These are phyloP conservation scores for Polytrichum formosum DNA, from an alignment of 225 moss, liverwort and hornwort species.

Conservation along the genomic window DNA sequence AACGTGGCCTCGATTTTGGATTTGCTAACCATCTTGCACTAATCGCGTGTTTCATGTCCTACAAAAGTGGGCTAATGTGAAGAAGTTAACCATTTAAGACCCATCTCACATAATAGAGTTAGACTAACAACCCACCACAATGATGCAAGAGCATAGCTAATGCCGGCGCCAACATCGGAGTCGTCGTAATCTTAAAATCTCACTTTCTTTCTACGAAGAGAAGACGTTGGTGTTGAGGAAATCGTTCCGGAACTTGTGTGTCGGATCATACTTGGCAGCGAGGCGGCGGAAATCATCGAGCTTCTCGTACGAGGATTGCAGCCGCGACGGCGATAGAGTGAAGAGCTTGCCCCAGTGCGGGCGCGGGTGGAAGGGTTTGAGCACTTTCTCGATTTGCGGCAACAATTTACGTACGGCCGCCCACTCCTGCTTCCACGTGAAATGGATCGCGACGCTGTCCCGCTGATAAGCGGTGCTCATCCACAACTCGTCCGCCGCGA, in stretches of 20 bases:
- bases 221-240: conserved; percentile 26
- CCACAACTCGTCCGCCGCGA: conserved; percentile 24
- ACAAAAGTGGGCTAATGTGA: too few relatives aligned
- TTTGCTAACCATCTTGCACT: too few relatives aligned
- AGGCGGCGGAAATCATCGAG: conserved; percentile 4
- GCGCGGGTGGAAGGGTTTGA: conserved; percentile 14
- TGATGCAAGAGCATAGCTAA: too few relatives aligned
- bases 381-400: conserved; percentile 16
- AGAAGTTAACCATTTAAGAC: too few relatives aligned
- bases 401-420: conserved; percentile 13
- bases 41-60: too few relatives aligned
- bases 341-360: conserved; percentile 41
- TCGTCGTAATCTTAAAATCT: too few relatives aligned
- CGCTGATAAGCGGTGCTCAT: conserved; percentile 27
- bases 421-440: conserved; percentile 29
- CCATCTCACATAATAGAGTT: too few relatives aligned
- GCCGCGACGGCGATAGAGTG: conserved; percentile 4
- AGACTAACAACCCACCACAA: too few relatives aligned
- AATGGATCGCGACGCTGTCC: conserved; percentile 16
- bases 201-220: neutral
- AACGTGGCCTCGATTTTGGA: too few relatives aligned
- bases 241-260: conserved; percentile 25
- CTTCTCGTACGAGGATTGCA: conserved; percentile 9
- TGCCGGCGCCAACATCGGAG: too few relatives aligned
- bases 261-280: conserved; percentile 8